A percentile compares a stretch with the other conserved stretches of the same genome.
Evolutionary conservation across 768 basidiomycete species (phyloP).

Genomic region (Lanmaoa rubissima): DNA sequence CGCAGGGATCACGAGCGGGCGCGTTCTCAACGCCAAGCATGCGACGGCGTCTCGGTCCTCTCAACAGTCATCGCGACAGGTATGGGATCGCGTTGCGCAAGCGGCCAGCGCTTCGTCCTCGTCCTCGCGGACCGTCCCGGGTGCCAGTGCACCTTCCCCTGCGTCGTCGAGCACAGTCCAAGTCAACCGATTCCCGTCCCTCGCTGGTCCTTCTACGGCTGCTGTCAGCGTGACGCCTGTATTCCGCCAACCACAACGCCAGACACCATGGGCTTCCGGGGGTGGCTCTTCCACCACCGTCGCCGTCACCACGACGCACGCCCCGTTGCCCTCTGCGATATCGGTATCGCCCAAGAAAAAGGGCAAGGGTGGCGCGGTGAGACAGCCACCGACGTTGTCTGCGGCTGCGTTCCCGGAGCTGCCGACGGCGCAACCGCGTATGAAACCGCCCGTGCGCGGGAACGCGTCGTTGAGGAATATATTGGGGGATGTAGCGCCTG

Average conservation of each 20-base stretch:
- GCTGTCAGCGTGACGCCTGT: background rate
- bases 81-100: slow-evolving; percentile 86
- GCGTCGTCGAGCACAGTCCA: slow-evolving; percentile 30
- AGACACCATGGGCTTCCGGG: slow-evolving; percentile 56
- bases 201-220: slow-evolving; percentile 13
- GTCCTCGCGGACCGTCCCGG: slow-evolving; percentile 28
- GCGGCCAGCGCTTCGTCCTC: slow-evolving; percentile 58
- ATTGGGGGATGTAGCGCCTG: slow-evolving; percentile 31
- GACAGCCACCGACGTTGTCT: slow-evolving; percentile 45
- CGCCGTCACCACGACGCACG: background rate
- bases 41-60: slow-evolving; percentile 60
- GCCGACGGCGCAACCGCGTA: slow-evolving; percentile 44
- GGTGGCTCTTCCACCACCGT: background rate
- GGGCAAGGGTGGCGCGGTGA: background rate
- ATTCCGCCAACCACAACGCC: slow-evolving; percentile 48
- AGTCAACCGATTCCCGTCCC: slow-evolving; percentile 31
- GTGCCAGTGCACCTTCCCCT: slow-evolving; percentile 12
- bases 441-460: slow-evolving; percentile 51
- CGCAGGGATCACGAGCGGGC: slow-evolving; percentile 77
- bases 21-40: slow-evolving; percentile 82
- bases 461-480: slow-evolving; percentile 70
- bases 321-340: background rate
- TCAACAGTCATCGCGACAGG: slow-evolving; percentile 57
- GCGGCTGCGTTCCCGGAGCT: slow-evolving; percentile 67
- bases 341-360: slow-evolving; percentile 10